Evolutionary conservation across 192 early-diverging fungal species (phyloP).

Genomic region (Coemansia sp.): DNA sequence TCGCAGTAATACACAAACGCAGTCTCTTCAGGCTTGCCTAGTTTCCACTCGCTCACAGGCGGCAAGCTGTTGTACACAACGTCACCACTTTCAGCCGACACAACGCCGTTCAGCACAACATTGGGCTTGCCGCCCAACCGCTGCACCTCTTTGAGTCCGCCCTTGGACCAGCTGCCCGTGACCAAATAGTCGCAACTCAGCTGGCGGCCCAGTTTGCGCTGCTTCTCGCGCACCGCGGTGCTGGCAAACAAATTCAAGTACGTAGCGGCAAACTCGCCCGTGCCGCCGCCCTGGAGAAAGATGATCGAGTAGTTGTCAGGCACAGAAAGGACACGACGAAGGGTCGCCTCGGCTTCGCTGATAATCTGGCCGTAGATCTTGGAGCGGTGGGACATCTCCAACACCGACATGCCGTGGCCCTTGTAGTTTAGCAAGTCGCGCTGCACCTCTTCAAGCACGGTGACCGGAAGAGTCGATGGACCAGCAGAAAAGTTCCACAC

Average conservation of each 20-base stretch:
- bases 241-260: constrained; percentile 86
- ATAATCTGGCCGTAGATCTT: constrained; percentile 77
- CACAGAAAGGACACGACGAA: constrained; percentile 71
- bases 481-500: constrained; percentile 88
- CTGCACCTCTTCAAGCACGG: constrained; percentile 84
- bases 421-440: constrained; percentile 79
- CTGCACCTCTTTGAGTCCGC: constrained; percentile 81
- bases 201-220: constrained; percentile 38
- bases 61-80: constrained; percentile 58
- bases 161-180: constrained; percentile 88
- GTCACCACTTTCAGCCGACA: constrained; percentile 50
- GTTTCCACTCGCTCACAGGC: constrained; percentile 62
- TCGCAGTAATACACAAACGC: constrained; percentile 96
- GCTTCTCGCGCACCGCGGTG: constrained; percentile 47
- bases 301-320: constrained; percentile 88
- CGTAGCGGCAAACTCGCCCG: constrained; percentile 86
- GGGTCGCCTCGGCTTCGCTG: constrained; percentile 68
- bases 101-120: constrained; percentile 73
- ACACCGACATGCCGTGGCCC: constrained; percentile 81
- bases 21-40: constrained; percentile 63
- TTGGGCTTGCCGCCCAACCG: constrained; percentile 79
- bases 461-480: constrained; percentile 81
- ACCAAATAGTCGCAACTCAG: constrained; percentile 85
- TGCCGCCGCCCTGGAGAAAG: constrained; percentile 95
- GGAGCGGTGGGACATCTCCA: constrained; percentile 96